Percentiles rank a stretch among this genome's conserved stretches.
phyloP scores from a whole-genome alignment of 1,284 basidiomycete species.

The Phaffia rhodozyma region DNA sequence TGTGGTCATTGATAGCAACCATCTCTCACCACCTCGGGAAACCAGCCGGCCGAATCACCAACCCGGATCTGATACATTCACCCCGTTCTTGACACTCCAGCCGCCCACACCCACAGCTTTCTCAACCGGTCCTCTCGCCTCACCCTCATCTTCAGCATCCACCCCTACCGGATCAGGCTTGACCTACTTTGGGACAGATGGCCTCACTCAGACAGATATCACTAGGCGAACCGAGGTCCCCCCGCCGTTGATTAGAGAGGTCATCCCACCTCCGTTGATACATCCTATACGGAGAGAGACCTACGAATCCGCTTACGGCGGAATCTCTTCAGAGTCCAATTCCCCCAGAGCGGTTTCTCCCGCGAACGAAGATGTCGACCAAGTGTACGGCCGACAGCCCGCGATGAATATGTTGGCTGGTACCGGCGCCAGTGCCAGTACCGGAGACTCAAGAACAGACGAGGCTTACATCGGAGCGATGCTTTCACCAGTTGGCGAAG shows the following conservation, averaged over 20 bases:
- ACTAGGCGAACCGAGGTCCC: not conserved
- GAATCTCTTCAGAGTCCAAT: not conserved
- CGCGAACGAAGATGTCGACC: not conserved
- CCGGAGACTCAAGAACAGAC: too few species aligned
- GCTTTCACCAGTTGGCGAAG: too few species aligned
- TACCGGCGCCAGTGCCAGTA: too few species aligned
- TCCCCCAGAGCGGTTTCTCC: not conserved
- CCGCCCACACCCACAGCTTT: not conserved
- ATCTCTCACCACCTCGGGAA: not conserved
- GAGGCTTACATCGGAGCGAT: too few species aligned
- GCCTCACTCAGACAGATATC: not conserved
- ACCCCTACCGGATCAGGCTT: constrained; percentile 3
- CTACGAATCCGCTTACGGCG: not conserved
- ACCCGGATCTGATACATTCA: not conserved
- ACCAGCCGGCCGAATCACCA: not conserved
- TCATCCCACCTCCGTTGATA: not conserved
- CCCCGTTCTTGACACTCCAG: not conserved
- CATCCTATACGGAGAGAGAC: not conserved
- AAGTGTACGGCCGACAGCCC: too few species aligned
- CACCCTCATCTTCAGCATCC: constrained; percentile 1
- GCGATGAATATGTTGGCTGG: too few species aligned
- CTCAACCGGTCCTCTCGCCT: not conserved
- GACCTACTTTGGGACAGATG: not conserved
- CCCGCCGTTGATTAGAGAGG: not conserved
- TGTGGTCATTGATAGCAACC: not conserved